Conservation (phyloP, 1,284 basidiomycete species). For the Laetiporus sulphureus region DNA sequence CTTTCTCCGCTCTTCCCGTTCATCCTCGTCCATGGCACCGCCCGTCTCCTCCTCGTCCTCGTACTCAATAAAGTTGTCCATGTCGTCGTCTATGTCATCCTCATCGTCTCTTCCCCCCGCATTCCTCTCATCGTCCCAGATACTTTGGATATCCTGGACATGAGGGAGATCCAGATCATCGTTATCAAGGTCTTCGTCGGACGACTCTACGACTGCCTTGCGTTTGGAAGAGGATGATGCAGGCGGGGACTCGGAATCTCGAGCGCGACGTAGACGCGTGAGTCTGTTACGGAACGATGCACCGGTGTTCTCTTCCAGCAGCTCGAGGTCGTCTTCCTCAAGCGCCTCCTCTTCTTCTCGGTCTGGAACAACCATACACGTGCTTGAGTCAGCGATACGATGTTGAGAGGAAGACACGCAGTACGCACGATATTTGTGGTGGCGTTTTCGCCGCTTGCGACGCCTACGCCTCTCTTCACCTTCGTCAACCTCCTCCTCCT, state of each 20-base stretch:
- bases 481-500: constrained; percentile 57
- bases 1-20: constrained; percentile 65
- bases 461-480: constrained; percentile 51
- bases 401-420: constrained; percentile 9
- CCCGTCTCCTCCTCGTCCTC: constrained; percentile 82
- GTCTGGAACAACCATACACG: constrained; percentile 23
- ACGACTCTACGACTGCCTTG: constrained; percentile 53
- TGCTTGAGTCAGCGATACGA: constrained; percentile 8
- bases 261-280: constrained; percentile 68
- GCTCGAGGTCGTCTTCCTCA: constrained; percentile 93
- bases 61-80: constrained; percentile 90
- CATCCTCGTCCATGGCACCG: constrained; percentile 63
- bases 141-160: constrained; percentile 68
- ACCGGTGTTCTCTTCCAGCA: constrained; percentile 94
- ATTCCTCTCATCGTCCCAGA: constrained; percentile 78
- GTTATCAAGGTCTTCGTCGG: constrained; percentile 67
- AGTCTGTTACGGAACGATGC: constrained; percentile 53
- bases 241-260: constrained; percentile 62
- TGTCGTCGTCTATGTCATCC: constrained; percentile 63
- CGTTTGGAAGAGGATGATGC: constrained; percentile 53
- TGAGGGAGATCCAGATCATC: constrained; percentile 45
- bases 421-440: constrained; percentile 56
- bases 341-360: constrained; percentile 70
- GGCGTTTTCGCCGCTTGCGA: constrained; percentile 62
- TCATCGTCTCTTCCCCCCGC: constrained; percentile 55